These are phyloP conservation scores for Anisodus tanguticus DNA, from an alignment of 257 asterid genomes.

Conservation along the genomic window DNA sequence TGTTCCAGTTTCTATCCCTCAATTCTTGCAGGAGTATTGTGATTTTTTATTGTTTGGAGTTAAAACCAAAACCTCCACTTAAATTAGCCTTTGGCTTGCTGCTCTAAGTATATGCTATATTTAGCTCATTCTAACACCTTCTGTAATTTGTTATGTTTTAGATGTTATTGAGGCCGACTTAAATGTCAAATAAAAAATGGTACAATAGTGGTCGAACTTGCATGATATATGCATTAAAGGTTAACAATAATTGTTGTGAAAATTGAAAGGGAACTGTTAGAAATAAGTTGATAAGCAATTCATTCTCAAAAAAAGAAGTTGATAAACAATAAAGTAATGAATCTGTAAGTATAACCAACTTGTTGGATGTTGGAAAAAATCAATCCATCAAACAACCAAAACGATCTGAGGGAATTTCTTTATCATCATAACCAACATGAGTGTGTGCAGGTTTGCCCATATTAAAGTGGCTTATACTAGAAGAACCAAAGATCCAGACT, in stretches of 20 bases:
- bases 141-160: background rate
- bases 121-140: slow-evolving; percentile 12
- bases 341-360: slow-evolving; percentile 32
- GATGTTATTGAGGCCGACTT: slow-evolving; percentile 12
- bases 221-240: background rate
- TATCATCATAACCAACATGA: slow-evolving; percentile 72
- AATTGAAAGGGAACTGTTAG: slow-evolving; percentile 2
- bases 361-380: slow-evolving; percentile 27
- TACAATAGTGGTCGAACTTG: background rate
- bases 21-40: background rate
- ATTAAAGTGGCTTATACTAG: slow-evolving; percentile 67
- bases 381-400: slow-evolving; percentile 47
- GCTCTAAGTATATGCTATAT: background rate
- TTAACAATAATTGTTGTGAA: background rate
- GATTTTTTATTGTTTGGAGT: slow-evolving; percentile 4
- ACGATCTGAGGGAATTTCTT: slow-evolving; percentile 50
- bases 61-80: background rate
- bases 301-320: background rate
- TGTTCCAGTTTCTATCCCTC: background rate
- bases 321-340: slow-evolving; percentile 29
- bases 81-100: background rate
- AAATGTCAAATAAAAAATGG: background rate
- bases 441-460: slow-evolving; percentile 87
- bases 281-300: slow-evolving; percentile 14
- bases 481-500: slow-evolving; percentile 77